phyloP scores from a whole-genome alignment of 148 eudicot species.

The Polygonum aviculare region DNA sequence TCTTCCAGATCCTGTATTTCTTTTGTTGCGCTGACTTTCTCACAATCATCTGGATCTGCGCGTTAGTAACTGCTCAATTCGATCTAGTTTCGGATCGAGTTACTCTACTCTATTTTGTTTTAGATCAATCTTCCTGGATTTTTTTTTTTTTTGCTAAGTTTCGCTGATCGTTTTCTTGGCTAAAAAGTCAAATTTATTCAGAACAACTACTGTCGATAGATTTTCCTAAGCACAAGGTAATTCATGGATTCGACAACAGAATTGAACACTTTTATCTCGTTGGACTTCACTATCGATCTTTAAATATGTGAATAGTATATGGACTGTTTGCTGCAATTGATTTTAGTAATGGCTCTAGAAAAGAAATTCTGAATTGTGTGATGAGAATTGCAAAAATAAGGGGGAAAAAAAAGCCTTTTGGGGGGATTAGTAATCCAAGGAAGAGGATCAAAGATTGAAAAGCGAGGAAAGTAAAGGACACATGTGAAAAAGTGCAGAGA shows the following conservation, averaged over 20 bases:
- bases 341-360: not conserved
- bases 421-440: not conserved
- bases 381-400: not conserved
- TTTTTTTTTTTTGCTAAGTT: not conserved
- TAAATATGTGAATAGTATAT: not conserved
- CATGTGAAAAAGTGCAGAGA: not conserved
- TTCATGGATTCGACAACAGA: not conserved
- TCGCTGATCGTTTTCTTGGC: not conserved
- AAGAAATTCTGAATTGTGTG: not conserved
- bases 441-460: not conserved
- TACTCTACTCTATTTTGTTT: not conserved
- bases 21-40: not conserved
- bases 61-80: not conserved
- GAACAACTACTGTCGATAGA: not conserved
- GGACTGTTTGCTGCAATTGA: not conserved
- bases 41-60: not conserved
- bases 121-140: not conserved
- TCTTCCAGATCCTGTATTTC: not conserved
- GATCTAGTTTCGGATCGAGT: not conserved
- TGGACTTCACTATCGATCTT: not conserved
- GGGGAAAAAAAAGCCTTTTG: not conserved
- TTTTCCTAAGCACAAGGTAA: not conserved
- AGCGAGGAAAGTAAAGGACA: not conserved
- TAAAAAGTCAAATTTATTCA: not conserved
- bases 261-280: not conserved